Conservation (phyloP, 805 yeast genomes). For the Sugiyamaella floridensis region DNA sequence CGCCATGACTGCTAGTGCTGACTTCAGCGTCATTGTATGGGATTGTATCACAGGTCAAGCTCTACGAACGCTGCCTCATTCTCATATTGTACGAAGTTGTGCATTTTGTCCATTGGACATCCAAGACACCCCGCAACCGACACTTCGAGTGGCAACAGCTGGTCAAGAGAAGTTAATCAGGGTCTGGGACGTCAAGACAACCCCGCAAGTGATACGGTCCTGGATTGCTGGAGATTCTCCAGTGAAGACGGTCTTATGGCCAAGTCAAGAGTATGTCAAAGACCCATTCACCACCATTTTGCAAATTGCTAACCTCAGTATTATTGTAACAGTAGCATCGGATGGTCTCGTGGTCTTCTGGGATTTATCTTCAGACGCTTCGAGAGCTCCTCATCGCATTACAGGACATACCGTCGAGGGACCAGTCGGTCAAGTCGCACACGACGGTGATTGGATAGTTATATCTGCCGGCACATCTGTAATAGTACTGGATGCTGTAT, state of each 20-base stretch:
- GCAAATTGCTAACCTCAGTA: neutral
- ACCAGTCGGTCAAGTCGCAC: constrained; percentile 21
- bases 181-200: constrained; percentile 19
- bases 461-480: constrained; percentile 23
- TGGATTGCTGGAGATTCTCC: constrained; percentile 20
- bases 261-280: constrained; percentile 7
- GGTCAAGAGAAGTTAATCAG: constrained; percentile 25
- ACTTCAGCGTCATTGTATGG: constrained; percentile 28
- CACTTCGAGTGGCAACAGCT: constrained; percentile 20
- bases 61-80: constrained; percentile 16
- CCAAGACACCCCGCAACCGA: neutral
- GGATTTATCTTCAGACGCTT: constrained; percentile 19
- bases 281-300: neutral
- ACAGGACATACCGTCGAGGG: constrained; percentile 5
- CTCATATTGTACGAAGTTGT: constrained; percentile 22
- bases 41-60: constrained; percentile 16
- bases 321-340: constrained; percentile 17
- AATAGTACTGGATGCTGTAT: constrained; percentile 15
- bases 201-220: constrained; percentile 10
- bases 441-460: constrained; percentile 18
- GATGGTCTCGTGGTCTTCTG: constrained; percentile 26
- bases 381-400: constrained; percentile 3
- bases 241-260: constrained; percentile 22
- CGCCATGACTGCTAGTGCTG: constrained; percentile 31
- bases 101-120: constrained; percentile 12